Evolutionary conservation across 352 stramenopile genomes (phyloP).

Genomic region (Phytophthora ohioensis): DNA sequence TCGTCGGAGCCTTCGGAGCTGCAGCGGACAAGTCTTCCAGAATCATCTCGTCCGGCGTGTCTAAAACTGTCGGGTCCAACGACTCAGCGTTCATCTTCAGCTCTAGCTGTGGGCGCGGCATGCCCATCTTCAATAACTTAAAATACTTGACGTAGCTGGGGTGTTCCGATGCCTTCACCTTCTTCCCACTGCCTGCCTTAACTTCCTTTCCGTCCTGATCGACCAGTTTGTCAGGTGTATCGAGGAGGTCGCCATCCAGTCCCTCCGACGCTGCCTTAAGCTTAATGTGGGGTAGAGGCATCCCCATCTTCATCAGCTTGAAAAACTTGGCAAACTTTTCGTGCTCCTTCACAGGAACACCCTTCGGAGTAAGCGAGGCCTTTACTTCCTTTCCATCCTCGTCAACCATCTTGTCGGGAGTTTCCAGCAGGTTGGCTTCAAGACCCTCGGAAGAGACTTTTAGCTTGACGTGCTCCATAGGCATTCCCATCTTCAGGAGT

Average conservation of each 20-base stretch:
- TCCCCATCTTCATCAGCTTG: constrained; percentile 92
- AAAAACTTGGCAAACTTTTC: constrained; percentile 93
- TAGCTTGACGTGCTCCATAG: constrained; percentile 89
- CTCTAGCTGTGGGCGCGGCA: constrained; percentile 93
- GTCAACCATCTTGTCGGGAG: constrained; percentile 65
- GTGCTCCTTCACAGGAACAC: constrained; percentile 61
- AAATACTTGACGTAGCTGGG: constrained; percentile 95
- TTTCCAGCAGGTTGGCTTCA: constrained; percentile 61
- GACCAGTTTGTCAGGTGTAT: constrained; percentile 68
- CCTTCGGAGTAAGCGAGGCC: constrained; percentile 23
- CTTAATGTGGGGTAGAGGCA: constrained; percentile 89
- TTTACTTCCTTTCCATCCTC: constrained; percentile 62
- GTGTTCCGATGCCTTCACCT: constrained; percentile 79
- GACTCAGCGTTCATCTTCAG: constrained; percentile 94
- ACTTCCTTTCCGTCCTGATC: constrained; percentile 64
- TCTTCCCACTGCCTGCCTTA: constrained; percentile 34
- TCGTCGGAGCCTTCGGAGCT: constrained; percentile 34
- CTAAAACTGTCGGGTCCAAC: constrained; percentile 90
- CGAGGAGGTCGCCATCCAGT: constrained; percentile 62
- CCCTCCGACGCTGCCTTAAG: constrained; percentile 85
- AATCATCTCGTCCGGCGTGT: constrained; percentile 83
- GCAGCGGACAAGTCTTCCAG: constrained; percentile 44
- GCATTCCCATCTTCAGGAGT: constrained; percentile 91
- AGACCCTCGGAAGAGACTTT: constrained; percentile 75
- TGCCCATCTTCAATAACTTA: constrained; percentile 96